Percentiles rank a stretch among this genome's conserved stretches.
Conservation (phyloP, 2,329 filamentous ascomycete species). For the Truncatella angustata region DNA sequence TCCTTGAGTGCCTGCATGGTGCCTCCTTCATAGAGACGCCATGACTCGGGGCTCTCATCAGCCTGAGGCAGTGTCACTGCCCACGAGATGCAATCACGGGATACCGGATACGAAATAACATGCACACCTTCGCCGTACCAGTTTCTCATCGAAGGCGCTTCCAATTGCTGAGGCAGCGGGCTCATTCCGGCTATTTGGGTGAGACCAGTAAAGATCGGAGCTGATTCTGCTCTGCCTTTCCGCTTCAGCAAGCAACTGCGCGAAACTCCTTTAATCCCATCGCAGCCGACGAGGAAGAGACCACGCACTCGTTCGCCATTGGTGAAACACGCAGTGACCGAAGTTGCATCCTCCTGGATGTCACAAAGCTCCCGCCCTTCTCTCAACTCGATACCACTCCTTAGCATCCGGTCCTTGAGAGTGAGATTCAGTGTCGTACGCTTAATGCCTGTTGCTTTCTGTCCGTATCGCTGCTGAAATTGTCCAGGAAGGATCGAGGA, state of each 20-base stretch:
- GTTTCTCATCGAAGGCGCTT: slow-evolving; percentile 16
- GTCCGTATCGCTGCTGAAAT: slow-evolving; percentile 18
- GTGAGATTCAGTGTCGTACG: slow-evolving; percentile 19
- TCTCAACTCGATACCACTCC: slow-evolving; percentile 17
- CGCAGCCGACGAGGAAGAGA: slow-evolving; percentile 22
- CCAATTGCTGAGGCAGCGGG: slow-evolving; percentile 13
- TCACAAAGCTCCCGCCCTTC: slow-evolving; percentile 22
- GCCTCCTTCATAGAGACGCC: slow-evolving; percentile 19
- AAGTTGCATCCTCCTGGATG: slow-evolving; percentile 17
- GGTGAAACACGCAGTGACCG: slow-evolving; percentile 21
- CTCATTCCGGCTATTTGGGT: slow-evolving; percentile 22
- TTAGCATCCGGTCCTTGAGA: slow-evolving; percentile 10
- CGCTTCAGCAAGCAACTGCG: neutral
- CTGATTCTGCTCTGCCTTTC: neutral
- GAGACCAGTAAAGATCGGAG: slow-evolving; percentile 19
- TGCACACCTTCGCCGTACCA: slow-evolving; percentile 24
- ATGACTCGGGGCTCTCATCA: slow-evolving; percentile 20
- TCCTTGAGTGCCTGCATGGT: slow-evolving; percentile 15
- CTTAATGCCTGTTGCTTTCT: slow-evolving; percentile 19
- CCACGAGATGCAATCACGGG: slow-evolving; percentile 19
- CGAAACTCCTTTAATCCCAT: slow-evolving; percentile 11
- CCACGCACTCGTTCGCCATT: slow-evolving; percentile 17
- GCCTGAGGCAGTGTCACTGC: slow-evolving; percentile 20
- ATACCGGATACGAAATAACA: slow-evolving; percentile 21
- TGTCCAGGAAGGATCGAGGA: slow-evolving; percentile 16